Conservation (phyloP, 192 early-diverging fungal genomes). For the Backusella luteola region DNA sequence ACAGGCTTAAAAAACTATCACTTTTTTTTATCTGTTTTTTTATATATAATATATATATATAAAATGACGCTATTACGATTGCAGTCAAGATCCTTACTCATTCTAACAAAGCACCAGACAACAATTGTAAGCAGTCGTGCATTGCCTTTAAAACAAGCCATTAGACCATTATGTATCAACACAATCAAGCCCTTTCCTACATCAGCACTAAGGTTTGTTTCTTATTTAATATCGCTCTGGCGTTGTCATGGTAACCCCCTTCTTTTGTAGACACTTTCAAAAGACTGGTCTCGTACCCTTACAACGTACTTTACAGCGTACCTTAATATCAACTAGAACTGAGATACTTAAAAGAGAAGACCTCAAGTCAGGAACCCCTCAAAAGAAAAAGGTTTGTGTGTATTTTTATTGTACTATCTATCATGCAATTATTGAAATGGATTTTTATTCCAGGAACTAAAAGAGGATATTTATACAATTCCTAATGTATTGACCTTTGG, state of each 20-base stretch:
- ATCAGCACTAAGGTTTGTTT: background rate
- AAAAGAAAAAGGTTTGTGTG: background rate
- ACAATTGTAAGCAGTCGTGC: background rate
- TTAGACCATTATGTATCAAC: background rate
- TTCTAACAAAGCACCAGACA: background rate
- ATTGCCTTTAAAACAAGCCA: background rate
- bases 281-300: background rate
- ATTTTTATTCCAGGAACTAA: background rate
- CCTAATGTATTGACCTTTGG: conserved; percentile 87
- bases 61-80: background rate
- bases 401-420: background rate
- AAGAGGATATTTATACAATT: conserved; percentile 87
- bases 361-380: background rate
- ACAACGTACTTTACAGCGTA: background rate
- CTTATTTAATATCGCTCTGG: background rate
- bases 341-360: background rate
- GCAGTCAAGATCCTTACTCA: background rate
- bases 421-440: background rate
- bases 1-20: background rate
- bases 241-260: background rate
- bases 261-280: background rate
- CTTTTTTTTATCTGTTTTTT: background rate
- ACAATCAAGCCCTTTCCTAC: background rate
- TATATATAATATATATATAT: background rate
- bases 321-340: background rate